These are phyloP conservation scores for Akanthomyces dipterigenus DNA, from an alignment of 2,329 filamentous ascomycete genomes.

Conservation along the genomic window DNA sequence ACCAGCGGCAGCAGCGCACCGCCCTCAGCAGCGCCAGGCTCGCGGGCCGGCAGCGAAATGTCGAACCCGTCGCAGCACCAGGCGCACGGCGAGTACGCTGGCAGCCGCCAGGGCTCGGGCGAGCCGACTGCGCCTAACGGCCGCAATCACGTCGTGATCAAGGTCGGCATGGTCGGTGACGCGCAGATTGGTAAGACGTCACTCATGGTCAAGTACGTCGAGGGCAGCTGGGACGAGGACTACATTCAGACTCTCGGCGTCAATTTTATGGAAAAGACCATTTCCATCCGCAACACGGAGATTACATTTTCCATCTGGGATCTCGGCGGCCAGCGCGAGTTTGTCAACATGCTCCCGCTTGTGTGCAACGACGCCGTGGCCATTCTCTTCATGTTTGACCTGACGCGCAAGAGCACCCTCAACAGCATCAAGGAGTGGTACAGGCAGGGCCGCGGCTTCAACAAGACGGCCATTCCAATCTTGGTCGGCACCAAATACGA, in stretches of 20 bases:
- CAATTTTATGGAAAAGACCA: slow-evolving; percentile 99
- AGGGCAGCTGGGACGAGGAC: slow-evolving; percentile 98
- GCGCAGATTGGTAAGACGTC: slow-evolving; percentile 99
- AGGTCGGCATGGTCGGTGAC: slow-evolving; percentile 98
- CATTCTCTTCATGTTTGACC: slow-evolving; percentile 98
- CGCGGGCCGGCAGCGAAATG: slow-evolving; percentile 49
- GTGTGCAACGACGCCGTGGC: slow-evolving; percentile 98
- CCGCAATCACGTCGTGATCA: slow-evolving; percentile 83
- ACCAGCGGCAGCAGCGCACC: not conserved
- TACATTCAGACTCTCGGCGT: slow-evolving; percentile 98
- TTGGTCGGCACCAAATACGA: slow-evolving; percentile 97
- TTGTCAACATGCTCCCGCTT: slow-evolving; percentile 99
- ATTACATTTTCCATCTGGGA: slow-evolving; percentile 99
- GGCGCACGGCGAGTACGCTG: slow-evolving; percentile 36
- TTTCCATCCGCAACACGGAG: slow-evolving; percentile 97
- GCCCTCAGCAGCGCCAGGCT: slow-evolving; percentile 26
- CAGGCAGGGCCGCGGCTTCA: slow-evolving; percentile 92
- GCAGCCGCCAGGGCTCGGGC: slow-evolving; percentile 28
- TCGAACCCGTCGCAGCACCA: slow-evolving; percentile 35
- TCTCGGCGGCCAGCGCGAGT: slow-evolving; percentile 93
- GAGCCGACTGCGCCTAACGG: slow-evolving; percentile 35
- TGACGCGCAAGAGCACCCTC: slow-evolving; percentile 94
- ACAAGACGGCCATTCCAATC: slow-evolving; percentile 99
- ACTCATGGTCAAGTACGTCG: slow-evolving; percentile 98
- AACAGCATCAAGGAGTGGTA: slow-evolving; percentile 99